phyloP scores from a whole-genome alignment of 164 flowering plant genomes.

The Vitis labrusca region DNA sequence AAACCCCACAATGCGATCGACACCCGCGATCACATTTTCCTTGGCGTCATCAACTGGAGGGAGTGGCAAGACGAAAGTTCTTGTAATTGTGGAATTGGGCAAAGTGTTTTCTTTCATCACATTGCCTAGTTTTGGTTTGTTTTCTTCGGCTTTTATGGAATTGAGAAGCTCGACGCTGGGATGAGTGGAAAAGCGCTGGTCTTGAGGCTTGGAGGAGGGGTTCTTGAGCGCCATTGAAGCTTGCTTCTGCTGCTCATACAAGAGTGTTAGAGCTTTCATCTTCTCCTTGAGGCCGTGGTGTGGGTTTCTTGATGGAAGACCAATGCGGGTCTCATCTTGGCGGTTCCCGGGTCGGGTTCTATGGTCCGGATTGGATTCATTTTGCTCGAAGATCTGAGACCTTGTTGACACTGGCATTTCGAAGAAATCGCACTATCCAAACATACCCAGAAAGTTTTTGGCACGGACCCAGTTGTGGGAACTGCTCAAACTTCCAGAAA shows the following conservation, averaged over 20 bases:
- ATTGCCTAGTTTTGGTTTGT: slow-evolving; percentile 11
- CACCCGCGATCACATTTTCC: slow-evolving; percentile 52
- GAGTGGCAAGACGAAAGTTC: slow-evolving; percentile 38
- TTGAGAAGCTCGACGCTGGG: slow-evolving; percentile 47
- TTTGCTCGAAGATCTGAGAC: slow-evolving; percentile 44
- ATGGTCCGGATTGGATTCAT: slow-evolving; percentile 27
- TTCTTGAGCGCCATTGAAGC: slow-evolving; percentile 44
- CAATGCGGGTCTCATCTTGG: slow-evolving; percentile 31
- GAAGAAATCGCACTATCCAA: slow-evolving; percentile 18
- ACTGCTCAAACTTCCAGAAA: slow-evolving; percentile 11
- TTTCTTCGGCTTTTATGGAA: slow-evolving; percentile 36
- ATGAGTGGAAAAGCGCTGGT: slow-evolving; percentile 38
- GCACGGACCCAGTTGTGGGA: slow-evolving; percentile 21
- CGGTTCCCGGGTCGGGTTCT: slow-evolving; percentile 22
- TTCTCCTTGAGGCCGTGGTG: slow-evolving; percentile 90
- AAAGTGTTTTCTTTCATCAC: slow-evolving; percentile 51
- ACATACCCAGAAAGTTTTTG: slow-evolving; percentile 32
- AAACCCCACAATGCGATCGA: slow-evolving; percentile 44
- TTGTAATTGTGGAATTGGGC: slow-evolving; percentile 35
- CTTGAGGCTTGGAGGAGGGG: slow-evolving; percentile 26
- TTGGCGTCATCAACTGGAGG: slow-evolving; percentile 41
- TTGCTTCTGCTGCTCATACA: slow-evolving; percentile 81
- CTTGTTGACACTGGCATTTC: slow-evolving; percentile 75
- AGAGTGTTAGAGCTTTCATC: slow-evolving; percentile 76
- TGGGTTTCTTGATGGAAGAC: slow-evolving; percentile 46